A percentile compares a stretch with the other conserved stretches of the same genome.
phyloP scores from a whole-genome alignment of 2,329 filamentous ascomycete species.

The Diplodia corticola region DNA sequence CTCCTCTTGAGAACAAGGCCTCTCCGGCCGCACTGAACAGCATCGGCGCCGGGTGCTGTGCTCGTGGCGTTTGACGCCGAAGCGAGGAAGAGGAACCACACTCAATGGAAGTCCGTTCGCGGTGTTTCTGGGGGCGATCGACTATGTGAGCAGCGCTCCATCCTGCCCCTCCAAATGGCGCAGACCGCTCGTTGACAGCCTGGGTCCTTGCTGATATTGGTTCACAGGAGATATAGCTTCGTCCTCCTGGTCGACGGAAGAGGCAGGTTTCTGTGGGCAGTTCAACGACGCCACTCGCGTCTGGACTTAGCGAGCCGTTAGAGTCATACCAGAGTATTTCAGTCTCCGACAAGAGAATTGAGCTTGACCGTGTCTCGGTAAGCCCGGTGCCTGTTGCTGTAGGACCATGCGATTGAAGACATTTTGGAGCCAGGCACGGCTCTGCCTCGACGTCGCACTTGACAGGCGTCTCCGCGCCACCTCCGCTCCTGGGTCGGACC shows the following conservation, averaged over 20 bases:
- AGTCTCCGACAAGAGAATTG: background rate
- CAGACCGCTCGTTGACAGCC: background rate
- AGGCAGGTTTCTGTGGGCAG: background rate
- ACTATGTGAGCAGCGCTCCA: no score
- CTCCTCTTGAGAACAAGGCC: no score
- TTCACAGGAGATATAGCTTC: background rate
- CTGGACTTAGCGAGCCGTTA: background rate
- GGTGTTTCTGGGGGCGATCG: no score
- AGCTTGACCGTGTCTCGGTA: background rate
- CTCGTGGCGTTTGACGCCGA: no score
- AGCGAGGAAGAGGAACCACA: no score
- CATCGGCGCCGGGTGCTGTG: no score
- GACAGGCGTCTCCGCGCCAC: background rate
- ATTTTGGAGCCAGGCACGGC: background rate
- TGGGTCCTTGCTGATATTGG: background rate
- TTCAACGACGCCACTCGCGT: background rate
- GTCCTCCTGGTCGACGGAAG: background rate
- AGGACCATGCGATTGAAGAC: background rate
- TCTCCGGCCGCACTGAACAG: no score
- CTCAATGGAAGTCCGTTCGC: no score
- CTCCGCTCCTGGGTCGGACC: background rate
- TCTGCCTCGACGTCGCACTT: background rate
- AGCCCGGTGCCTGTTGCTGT: background rate
- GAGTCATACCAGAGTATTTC: background rate
- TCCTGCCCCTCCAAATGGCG: no score